These are phyloP conservation scores for Silene coronaria DNA, from an alignment of 179 eudicot species.

Conservation along the genomic window DNA sequence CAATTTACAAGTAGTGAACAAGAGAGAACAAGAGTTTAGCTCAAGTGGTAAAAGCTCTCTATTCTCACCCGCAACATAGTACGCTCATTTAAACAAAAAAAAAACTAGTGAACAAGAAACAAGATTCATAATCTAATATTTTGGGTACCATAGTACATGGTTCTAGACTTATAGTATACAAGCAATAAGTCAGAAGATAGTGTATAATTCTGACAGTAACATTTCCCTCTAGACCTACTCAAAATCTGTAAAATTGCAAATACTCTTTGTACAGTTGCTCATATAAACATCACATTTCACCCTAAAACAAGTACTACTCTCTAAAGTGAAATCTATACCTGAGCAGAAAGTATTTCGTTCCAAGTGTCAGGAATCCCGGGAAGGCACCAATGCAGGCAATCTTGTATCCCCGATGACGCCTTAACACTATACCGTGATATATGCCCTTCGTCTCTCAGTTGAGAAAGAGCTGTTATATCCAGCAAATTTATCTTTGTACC, in stretches of 20 bases:
- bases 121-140: constrained; percentile 17
- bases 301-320: not conserved
- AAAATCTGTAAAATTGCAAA: constrained; percentile 1
- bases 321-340: constrained; percentile 30
- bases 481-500: constrained; percentile 53
- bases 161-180: constrained; percentile 5
- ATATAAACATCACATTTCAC: constrained; percentile 17
- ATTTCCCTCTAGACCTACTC: constrained; percentile 15
- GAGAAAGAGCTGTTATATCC: constrained; percentile 71
- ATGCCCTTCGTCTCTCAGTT: constrained; percentile 79
- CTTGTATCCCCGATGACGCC: constrained; percentile 56
- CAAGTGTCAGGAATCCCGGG: constrained; percentile 86
- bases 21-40: no score
- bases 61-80: no score
- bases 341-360: constrained; percentile 73
- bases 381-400: constrained; percentile 90
- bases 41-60: no score
- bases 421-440: constrained; percentile 56
- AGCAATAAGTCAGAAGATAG: constrained; percentile 6
- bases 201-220: constrained; percentile 3
- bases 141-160: not conserved
- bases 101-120: not conserved
- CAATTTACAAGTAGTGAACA: no score
- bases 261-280: not conserved
- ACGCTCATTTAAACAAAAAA: no score